Base-by-base conservation (phyloP, 768 basidiomycete genomes). In the Leccinum barrowsii region DNA sequence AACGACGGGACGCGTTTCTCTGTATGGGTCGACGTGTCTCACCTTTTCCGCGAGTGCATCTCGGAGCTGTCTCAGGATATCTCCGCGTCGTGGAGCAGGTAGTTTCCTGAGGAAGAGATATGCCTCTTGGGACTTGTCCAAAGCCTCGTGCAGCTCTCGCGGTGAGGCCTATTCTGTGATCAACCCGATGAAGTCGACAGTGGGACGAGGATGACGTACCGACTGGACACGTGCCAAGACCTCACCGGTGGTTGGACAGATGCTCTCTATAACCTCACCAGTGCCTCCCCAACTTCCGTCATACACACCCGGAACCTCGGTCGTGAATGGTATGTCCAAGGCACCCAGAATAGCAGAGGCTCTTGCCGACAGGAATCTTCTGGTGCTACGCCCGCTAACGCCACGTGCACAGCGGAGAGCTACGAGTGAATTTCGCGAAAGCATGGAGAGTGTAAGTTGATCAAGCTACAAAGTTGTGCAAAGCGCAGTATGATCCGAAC, bases 191-290 rank as follows among this genome's bases (percentile, higher is more conserved):
- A 60, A 21, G 30, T 51, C 24, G 56, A 30, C 55, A 32, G 19
- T 48, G 21, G n/a, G 40, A 47, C 40, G 19, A 24, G 15, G 49
- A 54, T 17, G 48, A 75, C 83, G 65, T 64, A 86, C 93, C 34
- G 86, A 84, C 55, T 77, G 82, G 49, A 96, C 84, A 56, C 80
- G 80, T 37, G 88, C 94, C 37, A 98, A 76, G 15, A 86, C 76
- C 68, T 96, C 93, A 3, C 93, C 93, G 15, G 94, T 96, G 8
- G 92, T 84, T 13, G 94, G 94, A 71, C 94, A 96, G 17, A 82
- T 68, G 53, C 89, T 91, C 63, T 82, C 75, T 17, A 90, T 67
- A 5, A 90, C 56, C 54, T 88, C 86, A 3, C 92, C 92, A 19
- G 82, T 65, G 21, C 92, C 92, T 57, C 79, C 76, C 92, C 92